Conservation (phyloP, 2,329 filamentous ascomycete genomes). For the Alternaria consortialis region DNA sequence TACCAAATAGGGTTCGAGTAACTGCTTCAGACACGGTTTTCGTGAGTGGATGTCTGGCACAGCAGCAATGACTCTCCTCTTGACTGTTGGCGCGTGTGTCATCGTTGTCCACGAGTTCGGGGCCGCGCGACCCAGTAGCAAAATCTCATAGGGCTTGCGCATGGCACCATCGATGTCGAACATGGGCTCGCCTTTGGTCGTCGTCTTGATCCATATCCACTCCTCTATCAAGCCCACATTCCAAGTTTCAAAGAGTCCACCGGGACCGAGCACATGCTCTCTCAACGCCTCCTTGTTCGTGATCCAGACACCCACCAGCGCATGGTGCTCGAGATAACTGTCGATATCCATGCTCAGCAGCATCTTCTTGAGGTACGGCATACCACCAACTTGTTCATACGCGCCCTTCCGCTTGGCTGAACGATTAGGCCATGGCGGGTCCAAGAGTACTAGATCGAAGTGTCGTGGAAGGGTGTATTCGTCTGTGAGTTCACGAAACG, state of each 20-base stretch:
- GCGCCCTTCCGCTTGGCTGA: slow-evolving; percentile 70
- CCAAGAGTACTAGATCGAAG: slow-evolving; percentile 75
- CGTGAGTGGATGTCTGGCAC: slow-evolving; percentile 81
- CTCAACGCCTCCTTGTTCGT: slow-evolving; percentile 73
- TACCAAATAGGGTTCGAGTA: slow-evolving; percentile 67
- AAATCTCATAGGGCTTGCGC: slow-evolving; percentile 80
- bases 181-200: slow-evolving; percentile 70
- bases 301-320: slow-evolving; percentile 75
- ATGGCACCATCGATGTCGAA: slow-evolving; percentile 67
- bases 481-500: slow-evolving; percentile 49
- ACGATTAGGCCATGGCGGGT: slow-evolving; percentile 84
- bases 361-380: slow-evolving; percentile 58
- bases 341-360: slow-evolving; percentile 59
- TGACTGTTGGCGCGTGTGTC: slow-evolving; percentile 42
- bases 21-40: slow-evolving; percentile 73
- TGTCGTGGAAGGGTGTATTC: slow-evolving; percentile 54
- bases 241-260: slow-evolving; percentile 72
- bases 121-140: slow-evolving; percentile 66
- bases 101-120: slow-evolving; percentile 37
- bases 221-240: slow-evolving; percentile 71
- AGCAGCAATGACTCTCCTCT: slow-evolving; percentile 68
- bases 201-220: slow-evolving; percentile 83
- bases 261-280: slow-evolving; percentile 62
- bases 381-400: slow-evolving; percentile 57
- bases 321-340: slow-evolving; percentile 44